Conservation (phyloP, 352 stramenopile species). For the Globisporangium splendens region DNA sequence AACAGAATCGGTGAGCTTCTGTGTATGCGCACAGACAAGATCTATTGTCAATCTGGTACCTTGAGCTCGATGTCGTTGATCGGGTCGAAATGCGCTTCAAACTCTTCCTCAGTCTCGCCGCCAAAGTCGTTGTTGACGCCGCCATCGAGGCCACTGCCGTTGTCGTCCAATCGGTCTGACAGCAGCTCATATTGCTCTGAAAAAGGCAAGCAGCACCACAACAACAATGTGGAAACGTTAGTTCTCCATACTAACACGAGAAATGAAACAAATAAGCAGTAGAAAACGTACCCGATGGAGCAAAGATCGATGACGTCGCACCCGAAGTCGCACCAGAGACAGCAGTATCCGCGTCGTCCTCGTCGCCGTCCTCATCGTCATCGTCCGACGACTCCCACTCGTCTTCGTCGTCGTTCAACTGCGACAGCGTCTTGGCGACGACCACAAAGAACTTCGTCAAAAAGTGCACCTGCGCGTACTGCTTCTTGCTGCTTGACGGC, state of each 20-base stretch:
- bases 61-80: slow-evolving; percentile 79
- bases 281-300: slow-evolving; percentile 50
- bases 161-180: slow-evolving; percentile 58
- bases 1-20: neutral
- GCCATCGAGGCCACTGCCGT: slow-evolving; percentile 17
- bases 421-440: slow-evolving; percentile 64
- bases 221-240: neutral
- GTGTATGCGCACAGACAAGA: too few species aligned
- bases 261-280: neutral
- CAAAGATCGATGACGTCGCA: slow-evolving; percentile 43
- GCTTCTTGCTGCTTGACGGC: slow-evolving; percentile 19
- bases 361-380: slow-evolving; percentile 46
- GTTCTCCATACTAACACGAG: neutral
- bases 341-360: slow-evolving; percentile 1
- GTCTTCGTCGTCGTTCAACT: slow-evolving; percentile 73
- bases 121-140: slow-evolving; percentile 38
- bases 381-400: slow-evolving; percentile 74
- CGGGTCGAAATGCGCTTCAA: slow-evolving; percentile 78
- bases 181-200: slow-evolving; percentile 67
- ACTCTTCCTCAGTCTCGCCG: slow-evolving; percentile 60
- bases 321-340: neutral
- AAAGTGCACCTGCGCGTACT: slow-evolving; percentile 69
- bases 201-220: slow-evolving; percentile 8
- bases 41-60: slow-evolving; percentile 22
- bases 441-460: slow-evolving; percentile 75